Evolutionary conservation across 805 yeast genomes (phyloP).

Genomic region (Ascoidea rubescens): DNA sequence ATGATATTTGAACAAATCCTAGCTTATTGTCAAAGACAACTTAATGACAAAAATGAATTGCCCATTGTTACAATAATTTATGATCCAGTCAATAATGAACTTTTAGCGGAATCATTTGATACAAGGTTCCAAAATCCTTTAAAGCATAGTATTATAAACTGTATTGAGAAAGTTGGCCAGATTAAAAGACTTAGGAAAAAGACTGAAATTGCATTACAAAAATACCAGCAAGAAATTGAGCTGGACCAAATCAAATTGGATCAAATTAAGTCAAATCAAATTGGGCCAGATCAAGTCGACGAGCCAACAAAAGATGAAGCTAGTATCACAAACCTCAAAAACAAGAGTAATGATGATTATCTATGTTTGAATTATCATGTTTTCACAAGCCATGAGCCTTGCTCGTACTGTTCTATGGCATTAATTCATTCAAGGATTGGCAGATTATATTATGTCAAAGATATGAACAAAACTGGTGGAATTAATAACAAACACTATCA

Average conservation of each 20-base stretch:
- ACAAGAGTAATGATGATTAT: conserved; percentile 24
- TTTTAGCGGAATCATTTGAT: conserved; percentile 27
- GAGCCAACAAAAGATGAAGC: conserved; percentile 3
- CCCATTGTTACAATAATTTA: conserved; percentile 55
- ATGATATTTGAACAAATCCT: conserved; percentile 18
- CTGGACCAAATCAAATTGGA: conserved; percentile 3
- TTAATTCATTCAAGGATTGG: conserved; percentile 78
- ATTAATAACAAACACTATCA: conserved; percentile 21
- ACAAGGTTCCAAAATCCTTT: conserved; percentile 35
- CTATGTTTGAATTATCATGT: conserved; percentile 68
- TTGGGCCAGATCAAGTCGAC: conserved; percentile 2
- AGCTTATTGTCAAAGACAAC: conserved; percentile 13
- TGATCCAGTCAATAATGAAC: conserved; percentile 31
- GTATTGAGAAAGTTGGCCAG: conserved; percentile 57
- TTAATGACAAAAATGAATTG: conserved; percentile 7
- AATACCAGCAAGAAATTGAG: conserved; percentile 25
- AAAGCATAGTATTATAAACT: conserved; percentile 63
- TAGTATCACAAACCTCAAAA: conserved; percentile 2
- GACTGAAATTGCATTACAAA: no score
- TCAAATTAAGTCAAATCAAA: no score
- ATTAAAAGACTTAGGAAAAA: no score
- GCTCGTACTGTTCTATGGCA: conserved; percentile 96
- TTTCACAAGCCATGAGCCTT: conserved; percentile 89
- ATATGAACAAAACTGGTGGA: conserved; percentile 38
- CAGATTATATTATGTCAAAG: conserved; percentile 45